Percentiles rank a stretch among this genome's conserved stretches.
Conservation (phyloP, 139 green algal genomes). For the Mychonastes homosphaera region DNA sequence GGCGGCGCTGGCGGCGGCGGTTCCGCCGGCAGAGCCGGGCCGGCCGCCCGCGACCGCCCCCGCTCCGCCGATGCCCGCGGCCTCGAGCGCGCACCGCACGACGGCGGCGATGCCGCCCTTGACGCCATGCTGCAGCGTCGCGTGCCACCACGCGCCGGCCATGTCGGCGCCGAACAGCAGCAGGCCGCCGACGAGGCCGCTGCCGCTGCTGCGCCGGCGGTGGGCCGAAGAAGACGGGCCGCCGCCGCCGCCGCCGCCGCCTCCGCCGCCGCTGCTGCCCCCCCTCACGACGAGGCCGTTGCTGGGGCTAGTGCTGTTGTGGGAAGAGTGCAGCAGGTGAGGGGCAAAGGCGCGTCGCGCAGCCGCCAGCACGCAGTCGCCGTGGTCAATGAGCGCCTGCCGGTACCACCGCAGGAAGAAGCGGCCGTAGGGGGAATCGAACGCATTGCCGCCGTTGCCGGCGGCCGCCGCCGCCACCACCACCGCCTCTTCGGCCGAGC, state of each 20-base stretch:
- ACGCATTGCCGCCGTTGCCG: background rate
- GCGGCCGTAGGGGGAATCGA: slow-evolving; percentile 8
- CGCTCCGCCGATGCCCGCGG: too few relatives aligned
- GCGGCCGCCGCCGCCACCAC: background rate
- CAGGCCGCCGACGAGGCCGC: background rate
- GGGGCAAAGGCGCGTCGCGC: slow-evolving; percentile 23
- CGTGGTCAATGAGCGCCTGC: slow-evolving; percentile 37
- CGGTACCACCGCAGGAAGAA: slow-evolving; percentile 61
- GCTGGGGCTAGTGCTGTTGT: slow-evolving; percentile 9
- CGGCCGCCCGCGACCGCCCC: too few relatives aligned
- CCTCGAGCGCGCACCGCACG: too few relatives aligned
- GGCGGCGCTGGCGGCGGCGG: too few relatives aligned
- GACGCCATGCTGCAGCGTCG: too few relatives aligned
- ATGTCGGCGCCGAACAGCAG: too few relatives aligned
- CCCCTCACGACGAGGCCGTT: too few relatives aligned
- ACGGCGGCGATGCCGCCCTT: too few relatives aligned
- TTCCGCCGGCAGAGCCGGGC: too few relatives aligned
- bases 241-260: too few relatives aligned
- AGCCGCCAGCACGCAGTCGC: slow-evolving; percentile 33
- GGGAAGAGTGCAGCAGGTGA: slow-evolving; percentile 1
- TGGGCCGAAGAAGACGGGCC: too few relatives aligned
- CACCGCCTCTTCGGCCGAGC: background rate
- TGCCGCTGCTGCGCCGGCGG: background rate
- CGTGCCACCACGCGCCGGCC: too few relatives aligned
- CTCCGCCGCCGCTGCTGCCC: background rate